These are phyloP conservation scores for Trichoderma atrobrunneum DNA, from an alignment of 2,329 filamentous ascomycete genomes.

Conservation along the genomic window DNA sequence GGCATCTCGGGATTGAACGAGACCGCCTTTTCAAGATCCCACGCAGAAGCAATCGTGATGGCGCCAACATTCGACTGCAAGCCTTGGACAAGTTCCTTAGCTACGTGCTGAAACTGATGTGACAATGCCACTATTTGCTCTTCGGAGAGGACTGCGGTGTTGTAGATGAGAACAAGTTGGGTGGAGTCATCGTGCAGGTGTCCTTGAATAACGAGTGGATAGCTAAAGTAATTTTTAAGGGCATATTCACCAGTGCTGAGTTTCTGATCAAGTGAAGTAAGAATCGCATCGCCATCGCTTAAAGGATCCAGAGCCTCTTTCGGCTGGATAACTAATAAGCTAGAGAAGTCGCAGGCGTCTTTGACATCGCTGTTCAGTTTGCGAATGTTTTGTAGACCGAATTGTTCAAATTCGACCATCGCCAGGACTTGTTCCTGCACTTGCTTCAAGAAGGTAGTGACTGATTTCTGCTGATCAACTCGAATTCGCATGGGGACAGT, in stretches of 20 bases:
- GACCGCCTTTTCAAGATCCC: background rate
- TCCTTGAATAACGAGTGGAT: slow-evolving; percentile 7
- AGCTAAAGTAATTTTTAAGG: slow-evolving; percentile 9
- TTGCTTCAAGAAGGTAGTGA: background rate
- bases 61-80: background rate
- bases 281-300: background rate
- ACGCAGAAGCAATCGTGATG: background rate
- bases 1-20: background rate
- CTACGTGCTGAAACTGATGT: background rate
- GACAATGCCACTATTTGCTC: background rate
- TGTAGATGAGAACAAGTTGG: slow-evolving; percentile 6
- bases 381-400: slow-evolving; percentile 25
- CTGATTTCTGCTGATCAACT: background rate
- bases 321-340: slow-evolving; percentile 22
- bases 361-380: slow-evolving; percentile 17
- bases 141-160: background rate
- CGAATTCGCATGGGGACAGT: slow-evolving; percentile 13
- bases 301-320: background rate
- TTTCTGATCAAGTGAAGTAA: background rate
- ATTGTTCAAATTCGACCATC: slow-evolving; percentile 24
- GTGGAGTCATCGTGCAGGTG: background rate
- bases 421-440: slow-evolving; percentile 18
- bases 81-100: background rate
- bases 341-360: slow-evolving; percentile 23
- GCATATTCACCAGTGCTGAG: background rate